These are phyloP conservation scores for Carex cristatella DNA, from an alignment of 176 grass and related monocot species.

Conservation along the genomic window DNA sequence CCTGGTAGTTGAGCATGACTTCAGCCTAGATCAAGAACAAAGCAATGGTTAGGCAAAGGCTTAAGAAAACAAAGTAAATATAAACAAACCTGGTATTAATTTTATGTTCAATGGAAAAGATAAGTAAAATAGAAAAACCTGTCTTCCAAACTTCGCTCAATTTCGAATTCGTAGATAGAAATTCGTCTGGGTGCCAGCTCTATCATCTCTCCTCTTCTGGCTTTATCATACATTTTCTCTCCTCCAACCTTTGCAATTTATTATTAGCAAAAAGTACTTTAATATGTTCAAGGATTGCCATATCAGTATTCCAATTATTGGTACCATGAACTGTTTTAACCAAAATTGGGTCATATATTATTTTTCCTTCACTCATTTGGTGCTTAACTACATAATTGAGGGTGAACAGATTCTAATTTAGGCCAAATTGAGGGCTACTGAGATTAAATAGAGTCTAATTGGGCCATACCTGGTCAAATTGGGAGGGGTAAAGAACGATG, in stretches of 20 bases:
- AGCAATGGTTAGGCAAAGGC: background rate
- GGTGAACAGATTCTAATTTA: background rate
- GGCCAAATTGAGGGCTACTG: background rate
- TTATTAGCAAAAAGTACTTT: background rate
- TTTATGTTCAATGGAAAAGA: background rate
- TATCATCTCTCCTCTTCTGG: slow-evolving; percentile 81
- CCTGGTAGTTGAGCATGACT: background rate
- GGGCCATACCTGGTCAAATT: background rate
- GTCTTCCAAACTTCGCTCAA: slow-evolving; percentile 87
- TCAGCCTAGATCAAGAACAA: background rate
- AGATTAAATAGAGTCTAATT: background rate
- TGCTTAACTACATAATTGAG: background rate
- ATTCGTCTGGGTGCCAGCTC: slow-evolving; percentile 84
- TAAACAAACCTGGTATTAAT: background rate
- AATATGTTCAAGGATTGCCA: background rate
- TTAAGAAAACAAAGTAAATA: background rate
- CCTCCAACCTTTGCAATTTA: slow-evolving; percentile 61
- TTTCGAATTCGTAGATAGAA: slow-evolving; percentile 83
- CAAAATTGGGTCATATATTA: background rate
- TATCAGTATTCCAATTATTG: background rate
- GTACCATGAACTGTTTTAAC: background rate
- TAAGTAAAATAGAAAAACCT: slow-evolving; percentile 40
- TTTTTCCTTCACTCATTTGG: background rate
- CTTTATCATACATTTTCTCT: slow-evolving; percentile 96
- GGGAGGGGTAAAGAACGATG: background rate